Conservation (phyloP, 768 basidiomycete genomes). For the Boletus tomentosulus region DNA sequence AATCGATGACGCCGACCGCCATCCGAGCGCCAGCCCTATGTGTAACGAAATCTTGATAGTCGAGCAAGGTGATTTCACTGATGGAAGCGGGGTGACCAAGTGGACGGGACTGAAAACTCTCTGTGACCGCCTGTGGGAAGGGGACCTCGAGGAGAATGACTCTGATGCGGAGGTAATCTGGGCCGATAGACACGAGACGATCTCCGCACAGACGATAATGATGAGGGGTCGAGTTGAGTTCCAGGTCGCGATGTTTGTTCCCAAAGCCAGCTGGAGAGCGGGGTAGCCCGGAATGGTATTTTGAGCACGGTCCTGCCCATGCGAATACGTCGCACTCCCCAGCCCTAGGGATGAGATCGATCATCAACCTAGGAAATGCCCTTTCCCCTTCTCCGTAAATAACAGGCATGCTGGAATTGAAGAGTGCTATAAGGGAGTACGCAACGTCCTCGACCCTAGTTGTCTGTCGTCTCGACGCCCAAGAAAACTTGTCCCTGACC, state of each 20-base stretch:
- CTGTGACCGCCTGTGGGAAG: not conserved
- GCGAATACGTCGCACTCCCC: constrained; percentile 21
- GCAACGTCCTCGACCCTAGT: constrained; percentile 11
- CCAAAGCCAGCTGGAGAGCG: constrained; percentile 13
- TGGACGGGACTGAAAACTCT: not conserved
- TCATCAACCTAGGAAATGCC: constrained; percentile 20
- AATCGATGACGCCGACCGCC: constrained; percentile 21
- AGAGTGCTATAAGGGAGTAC: constrained; percentile 19
- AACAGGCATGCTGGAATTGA: constrained; percentile 10
- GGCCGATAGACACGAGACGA: constrained; percentile 12
- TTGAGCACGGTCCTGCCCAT: constrained; percentile 19
- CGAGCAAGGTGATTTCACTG: constrained; percentile 1
- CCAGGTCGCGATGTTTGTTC: not conserved
- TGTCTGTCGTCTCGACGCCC: constrained; percentile 17
- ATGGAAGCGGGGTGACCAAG: constrained; percentile 1
- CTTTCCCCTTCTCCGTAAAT: constrained; percentile 10
- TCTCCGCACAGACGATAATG: constrained; percentile 21
- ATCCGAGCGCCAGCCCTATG: not conserved
- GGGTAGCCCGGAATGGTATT: constrained; percentile 7
- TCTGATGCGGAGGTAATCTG: constrained; percentile 4
- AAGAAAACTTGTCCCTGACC: constrained; percentile 15
- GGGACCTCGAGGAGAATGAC: constrained; percentile 9
- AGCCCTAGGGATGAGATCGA: constrained; percentile 10
- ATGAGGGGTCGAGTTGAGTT: constrained; percentile 4
- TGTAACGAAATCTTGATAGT: not conserved